Conservation (phyloP, 352 stramenopile species). For the Elongisporangium senticosum region DNA sequence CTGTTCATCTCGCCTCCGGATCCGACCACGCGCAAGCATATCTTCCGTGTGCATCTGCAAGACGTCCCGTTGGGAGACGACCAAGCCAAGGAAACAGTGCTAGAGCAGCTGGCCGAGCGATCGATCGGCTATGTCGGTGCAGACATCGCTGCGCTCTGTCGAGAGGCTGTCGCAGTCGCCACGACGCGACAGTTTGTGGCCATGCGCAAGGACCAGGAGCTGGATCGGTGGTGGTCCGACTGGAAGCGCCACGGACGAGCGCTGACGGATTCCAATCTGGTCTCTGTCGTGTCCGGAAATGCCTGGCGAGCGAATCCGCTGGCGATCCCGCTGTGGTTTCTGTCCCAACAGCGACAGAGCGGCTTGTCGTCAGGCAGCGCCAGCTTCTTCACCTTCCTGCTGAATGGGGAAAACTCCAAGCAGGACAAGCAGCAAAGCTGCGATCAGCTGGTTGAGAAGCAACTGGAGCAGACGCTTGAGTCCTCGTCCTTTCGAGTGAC, state of each 20-base stretch:
- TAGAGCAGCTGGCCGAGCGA: slow-evolving; percentile 34
- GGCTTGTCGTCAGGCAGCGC: slow-evolving; percentile 1
- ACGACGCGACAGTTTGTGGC: slow-evolving; percentile 60
- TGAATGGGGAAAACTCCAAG: slow-evolving; percentile 9
- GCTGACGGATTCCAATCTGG: slow-evolving; percentile 34
- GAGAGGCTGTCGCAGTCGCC: slow-evolving; percentile 62
- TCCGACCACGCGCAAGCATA: slow-evolving; percentile 32
- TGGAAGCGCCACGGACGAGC: slow-evolving; percentile 43
- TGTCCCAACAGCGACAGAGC: slow-evolving; percentile 24
- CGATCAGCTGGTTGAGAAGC: slow-evolving; percentile 1
- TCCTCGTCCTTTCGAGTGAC: slow-evolving; percentile 39
- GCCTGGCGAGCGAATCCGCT: slow-evolving; percentile 57
- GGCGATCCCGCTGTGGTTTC: slow-evolving; percentile 67
- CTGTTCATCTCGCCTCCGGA: slow-evolving; percentile 56
- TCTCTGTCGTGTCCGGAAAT: slow-evolving; percentile 34
- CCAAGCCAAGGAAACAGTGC: slow-evolving; percentile 16
- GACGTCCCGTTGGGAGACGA: slow-evolving; percentile 26
- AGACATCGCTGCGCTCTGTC: slow-evolving; percentile 73
- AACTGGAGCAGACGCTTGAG: not conserved
- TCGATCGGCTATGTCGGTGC: slow-evolving; percentile 76
- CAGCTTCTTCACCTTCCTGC: slow-evolving; percentile 40
- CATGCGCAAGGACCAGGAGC: slow-evolving; percentile 36
- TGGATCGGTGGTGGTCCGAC: slow-evolving; percentile 51
- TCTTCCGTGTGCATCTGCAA: slow-evolving; percentile 57
- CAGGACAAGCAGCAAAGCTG: not conserved